Base-by-base conservation (phyloP, 1,284 basidiomycete species). In the Sanguinoderma infundibulare region DNA sequence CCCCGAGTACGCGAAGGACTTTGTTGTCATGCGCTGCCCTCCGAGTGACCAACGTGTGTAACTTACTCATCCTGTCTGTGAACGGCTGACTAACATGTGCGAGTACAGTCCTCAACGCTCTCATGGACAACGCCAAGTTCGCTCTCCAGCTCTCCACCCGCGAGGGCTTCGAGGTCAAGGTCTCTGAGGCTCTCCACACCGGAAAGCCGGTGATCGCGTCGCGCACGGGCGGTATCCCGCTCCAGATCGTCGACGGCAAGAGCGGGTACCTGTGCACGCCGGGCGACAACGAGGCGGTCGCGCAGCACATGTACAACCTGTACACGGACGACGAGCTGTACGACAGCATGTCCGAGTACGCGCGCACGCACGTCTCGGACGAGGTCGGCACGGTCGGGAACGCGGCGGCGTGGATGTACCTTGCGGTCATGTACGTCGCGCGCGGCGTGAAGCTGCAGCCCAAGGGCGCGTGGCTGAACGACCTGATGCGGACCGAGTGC, bases 131-230 rank as follows among this genome's bases (percentile, higher is more conserved):
- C 71, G 80, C 88, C 50, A 85, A 87, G 73, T 86, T 92, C 66
- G 91, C 89, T 4, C 81, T 92, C 52, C 91, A 92, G 74, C 85
- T 92, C 56, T 91, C 89, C 56, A 87, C 86, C 57, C 91, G 93
- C 62, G 94, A 96, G 78, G 94, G 94, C 46, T 96, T 96, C 77
- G 94, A 96, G 71, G 92, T 96, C 75, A 95, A 95, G 75, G 94
- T 95, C 58, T 95, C 93, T 46, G 94, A 96, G 77, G 92, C 91
- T 20, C 82, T 96, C 55, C 91, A 95, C 75, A 86, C 91, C 34
- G 90, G 91, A 66, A 90, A 91, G 63, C 93, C 94, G 30, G 83
- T 95, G 66, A 84, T 96, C 70, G 91, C 91, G 15, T 88, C 81
- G 57, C 86, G 82, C 62, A 95, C 94, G 1, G 94, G 94, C 63